phyloP scores from a whole-genome alignment of 768 basidiomycete genomes.

The Pisolithus sp. region DNA sequence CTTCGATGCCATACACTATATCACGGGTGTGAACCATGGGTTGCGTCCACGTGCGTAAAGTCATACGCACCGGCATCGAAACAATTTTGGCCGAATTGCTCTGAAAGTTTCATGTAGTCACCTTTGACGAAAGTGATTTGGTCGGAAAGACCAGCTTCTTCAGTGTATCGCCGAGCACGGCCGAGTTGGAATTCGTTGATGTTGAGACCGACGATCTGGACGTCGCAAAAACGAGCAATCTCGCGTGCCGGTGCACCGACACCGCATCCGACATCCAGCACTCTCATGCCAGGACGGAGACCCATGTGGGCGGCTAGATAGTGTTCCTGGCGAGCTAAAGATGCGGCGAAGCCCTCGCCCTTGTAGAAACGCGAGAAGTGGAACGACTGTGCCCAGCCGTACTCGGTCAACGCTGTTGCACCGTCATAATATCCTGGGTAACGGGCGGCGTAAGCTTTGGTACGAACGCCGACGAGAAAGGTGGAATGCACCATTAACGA shows the following conservation, averaged over 20 bases:
- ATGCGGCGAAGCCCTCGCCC: constrained; percentile 73
- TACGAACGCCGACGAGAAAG: not conserved
- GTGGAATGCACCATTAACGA: constrained; percentile 72
- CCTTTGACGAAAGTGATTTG: constrained; percentile 84
- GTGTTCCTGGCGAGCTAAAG: constrained; percentile 89
- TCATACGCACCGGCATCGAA: constrained; percentile 82
- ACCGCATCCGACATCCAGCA: constrained; percentile 97
- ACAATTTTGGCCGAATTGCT: constrained; percentile 85
- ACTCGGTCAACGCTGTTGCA: constrained; percentile 92
- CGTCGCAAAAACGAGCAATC: constrained; percentile 88
- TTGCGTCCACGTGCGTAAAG: not conserved
- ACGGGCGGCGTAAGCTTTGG: not conserved
- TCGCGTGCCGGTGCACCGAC: constrained; percentile 96
- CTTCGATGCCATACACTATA: constrained; percentile 36
- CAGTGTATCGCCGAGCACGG: constrained; percentile 77
- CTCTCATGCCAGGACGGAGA: constrained; percentile 85
- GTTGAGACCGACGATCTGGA: constrained; percentile 79
- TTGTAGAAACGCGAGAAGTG: constrained; percentile 97
- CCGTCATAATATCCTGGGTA: constrained; percentile 88
- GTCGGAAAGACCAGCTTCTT: constrained; percentile 63
- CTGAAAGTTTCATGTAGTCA: constrained; percentile 92
- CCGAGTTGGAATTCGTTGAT: constrained; percentile 95
- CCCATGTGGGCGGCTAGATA: constrained; percentile 87
- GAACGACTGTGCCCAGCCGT: constrained; percentile 87
- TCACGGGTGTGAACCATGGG: not conserved